Evolutionary conservation across 2,329 filamentous ascomycete species (phyloP).

Genomic region (Pseudocercospora fijiensis): DNA sequence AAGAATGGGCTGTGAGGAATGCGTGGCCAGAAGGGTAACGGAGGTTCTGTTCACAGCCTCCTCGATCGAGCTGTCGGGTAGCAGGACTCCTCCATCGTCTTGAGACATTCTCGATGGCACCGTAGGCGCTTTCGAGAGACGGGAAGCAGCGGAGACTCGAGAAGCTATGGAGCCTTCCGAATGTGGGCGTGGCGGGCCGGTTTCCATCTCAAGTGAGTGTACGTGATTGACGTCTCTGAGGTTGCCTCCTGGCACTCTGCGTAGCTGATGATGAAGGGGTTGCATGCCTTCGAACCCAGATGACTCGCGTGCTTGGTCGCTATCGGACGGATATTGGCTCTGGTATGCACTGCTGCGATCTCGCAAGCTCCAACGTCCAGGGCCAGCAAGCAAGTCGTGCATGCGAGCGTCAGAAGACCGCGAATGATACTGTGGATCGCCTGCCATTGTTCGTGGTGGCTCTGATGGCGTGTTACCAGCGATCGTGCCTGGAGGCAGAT

Average conservation of each 20-base stretch:
- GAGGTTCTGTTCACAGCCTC: constrained; percentile 27
- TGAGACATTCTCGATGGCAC: constrained; percentile 20
- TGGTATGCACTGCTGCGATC: constrained; percentile 8
- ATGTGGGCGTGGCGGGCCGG: constrained; percentile 38
- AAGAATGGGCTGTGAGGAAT: constrained; percentile 56
- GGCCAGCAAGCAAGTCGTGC: constrained; percentile 31
- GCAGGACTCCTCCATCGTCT: constrained; percentile 20
- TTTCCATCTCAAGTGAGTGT: constrained; percentile 45
- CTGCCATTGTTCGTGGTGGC: constrained; percentile 14
- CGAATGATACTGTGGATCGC: constrained; percentile 11
- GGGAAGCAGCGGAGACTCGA: not conserved
- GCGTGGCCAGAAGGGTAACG: constrained; percentile 49
- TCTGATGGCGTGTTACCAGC: constrained; percentile 1
- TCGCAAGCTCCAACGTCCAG: constrained; percentile 27
- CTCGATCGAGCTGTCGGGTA: constrained; percentile 11
- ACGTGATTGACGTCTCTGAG: constrained; percentile 49
- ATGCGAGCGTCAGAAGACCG: constrained; percentile 25
- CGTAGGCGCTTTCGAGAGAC: constrained; percentile 5
- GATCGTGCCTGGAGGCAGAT: constrained; percentile 8
- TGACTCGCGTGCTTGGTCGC: constrained; percentile 35
- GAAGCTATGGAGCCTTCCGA: constrained; percentile 42
- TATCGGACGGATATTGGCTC: constrained; percentile 7
- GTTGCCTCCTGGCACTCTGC: constrained; percentile 51
- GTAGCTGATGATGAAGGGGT: constrained; percentile 41
- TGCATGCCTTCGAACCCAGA: constrained; percentile 42